Conservation (phyloP, 1,139 yeast species). For the Candida tropicalis region DNA sequence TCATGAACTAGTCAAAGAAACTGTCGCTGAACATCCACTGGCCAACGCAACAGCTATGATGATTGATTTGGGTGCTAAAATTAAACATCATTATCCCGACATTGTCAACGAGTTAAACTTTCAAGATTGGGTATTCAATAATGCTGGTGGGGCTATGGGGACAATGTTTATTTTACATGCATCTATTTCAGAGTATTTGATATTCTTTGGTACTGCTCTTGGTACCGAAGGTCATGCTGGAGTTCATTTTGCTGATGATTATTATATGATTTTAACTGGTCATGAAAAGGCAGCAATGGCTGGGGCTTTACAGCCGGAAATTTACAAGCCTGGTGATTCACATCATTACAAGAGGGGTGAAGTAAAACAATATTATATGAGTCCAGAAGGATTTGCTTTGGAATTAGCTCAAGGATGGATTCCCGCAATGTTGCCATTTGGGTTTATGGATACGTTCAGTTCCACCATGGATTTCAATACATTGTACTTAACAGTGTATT, state of each 20-base stretch:
- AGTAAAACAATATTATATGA: constrained; percentile 85
- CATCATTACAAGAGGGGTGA: constrained; percentile 75
- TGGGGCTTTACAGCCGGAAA: constrained; percentile 59
- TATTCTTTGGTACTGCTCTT: constrained; percentile 81
- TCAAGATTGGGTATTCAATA: constrained; percentile 93
- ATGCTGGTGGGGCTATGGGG: constrained; percentile 99
- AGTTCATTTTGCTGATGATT: constrained; percentile 93
- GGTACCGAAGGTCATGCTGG: constrained; percentile 98
- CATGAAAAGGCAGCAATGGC: constrained; percentile 73
- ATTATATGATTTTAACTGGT: constrained; percentile 85
- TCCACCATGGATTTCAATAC: constrained; percentile 83
- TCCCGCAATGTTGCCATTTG: constrained; percentile 96
- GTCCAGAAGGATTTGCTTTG: constrained; percentile 77
- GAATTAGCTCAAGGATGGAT: constrained; percentile 99
- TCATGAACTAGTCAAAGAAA: constrained; percentile 50
- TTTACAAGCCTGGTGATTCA: constrained; percentile 79
- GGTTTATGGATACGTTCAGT: constrained; percentile 75
- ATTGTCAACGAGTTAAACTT: constrained; percentile 66
- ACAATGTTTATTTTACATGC: constrained; percentile 94
- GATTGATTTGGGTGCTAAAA: constrained; percentile 57
- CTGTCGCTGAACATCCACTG: constrained; percentile 54
- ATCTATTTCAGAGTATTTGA: constrained; percentile 89
- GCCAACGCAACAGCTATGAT: constrained; percentile 65
- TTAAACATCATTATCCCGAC: constrained; percentile 63
- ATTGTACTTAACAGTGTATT: constrained; percentile 63